Conservation (phyloP, 306 rosid genomes). For the Potentilla sterilis region DNA sequence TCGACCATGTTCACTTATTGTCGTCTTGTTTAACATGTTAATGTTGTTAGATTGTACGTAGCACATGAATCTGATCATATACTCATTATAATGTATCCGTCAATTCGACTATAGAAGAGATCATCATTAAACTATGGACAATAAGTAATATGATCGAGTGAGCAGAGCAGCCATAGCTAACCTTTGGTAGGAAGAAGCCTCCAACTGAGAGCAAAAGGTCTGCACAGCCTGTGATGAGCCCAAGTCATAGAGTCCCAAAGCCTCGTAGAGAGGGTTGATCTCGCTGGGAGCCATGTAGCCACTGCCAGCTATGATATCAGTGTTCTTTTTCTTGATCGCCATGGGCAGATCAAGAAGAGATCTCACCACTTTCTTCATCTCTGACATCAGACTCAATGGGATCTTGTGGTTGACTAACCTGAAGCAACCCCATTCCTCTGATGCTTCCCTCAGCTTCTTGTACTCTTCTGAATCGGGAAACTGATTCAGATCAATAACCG, state of each 20-base stretch:
- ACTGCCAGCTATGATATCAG: constrained; percentile 38
- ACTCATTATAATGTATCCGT: neutral
- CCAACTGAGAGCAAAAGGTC: constrained; percentile 44
- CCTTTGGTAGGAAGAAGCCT: constrained; percentile 47
- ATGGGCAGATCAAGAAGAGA: constrained; percentile 50
- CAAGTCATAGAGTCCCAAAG: constrained; percentile 49
- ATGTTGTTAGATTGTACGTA: neutral
- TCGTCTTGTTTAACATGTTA: neutral
- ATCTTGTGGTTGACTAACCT: constrained; percentile 51
- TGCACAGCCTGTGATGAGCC: constrained; percentile 42
- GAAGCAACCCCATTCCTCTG: constrained; percentile 63
- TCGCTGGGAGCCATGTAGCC: constrained; percentile 50
- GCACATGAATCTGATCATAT: neutral
- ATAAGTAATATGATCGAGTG: neutral
- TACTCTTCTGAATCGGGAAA: constrained; percentile 25
- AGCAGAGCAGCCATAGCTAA: constrained; percentile 5
- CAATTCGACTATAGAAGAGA: neutral
- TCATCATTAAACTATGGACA: neutral
- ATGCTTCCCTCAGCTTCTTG: constrained; percentile 48
- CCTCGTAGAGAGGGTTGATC: constrained; percentile 49
- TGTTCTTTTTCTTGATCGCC: constrained; percentile 51
- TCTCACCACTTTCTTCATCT: constrained; percentile 44
- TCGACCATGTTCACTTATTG: neutral
- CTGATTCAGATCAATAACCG: constrained; percentile 42
- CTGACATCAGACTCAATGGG: constrained; percentile 38